Evolutionary conservation across 2,329 filamentous ascomycete genomes (phyloP).

Genomic region (Drechslerella coelobrocha): DNA sequence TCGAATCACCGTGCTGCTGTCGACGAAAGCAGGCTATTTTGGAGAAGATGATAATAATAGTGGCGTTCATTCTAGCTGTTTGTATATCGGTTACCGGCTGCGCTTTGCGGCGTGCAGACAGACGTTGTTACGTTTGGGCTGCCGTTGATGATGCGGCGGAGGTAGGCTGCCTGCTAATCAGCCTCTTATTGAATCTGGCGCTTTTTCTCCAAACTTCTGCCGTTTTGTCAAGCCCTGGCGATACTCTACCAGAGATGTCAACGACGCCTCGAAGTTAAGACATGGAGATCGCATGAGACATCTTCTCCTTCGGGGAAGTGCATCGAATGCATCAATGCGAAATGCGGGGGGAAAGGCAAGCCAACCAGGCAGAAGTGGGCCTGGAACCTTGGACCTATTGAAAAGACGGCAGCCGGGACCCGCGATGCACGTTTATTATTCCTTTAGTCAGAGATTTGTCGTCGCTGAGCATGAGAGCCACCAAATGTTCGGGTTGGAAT

Average conservation of each 20-base stretch:
- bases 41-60: background rate
- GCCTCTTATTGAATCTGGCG: too few relatives aligned
- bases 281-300: conserved; percentile 1
- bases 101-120: too few relatives aligned
- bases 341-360: too few relatives aligned
- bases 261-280: background rate
- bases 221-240: background rate
- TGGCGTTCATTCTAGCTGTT: background rate
- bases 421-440: conserved; percentile 1
- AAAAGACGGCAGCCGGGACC: background rate
- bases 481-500: background rate
- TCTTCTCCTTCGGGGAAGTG: too few relatives aligned
- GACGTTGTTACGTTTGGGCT: too few relatives aligned
- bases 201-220: background rate
- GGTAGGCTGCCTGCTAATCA: too few relatives aligned
- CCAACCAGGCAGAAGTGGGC: background rate
- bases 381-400: background rate
- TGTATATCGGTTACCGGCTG: background rate
- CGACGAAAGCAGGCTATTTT: background rate
- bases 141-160: background rate
- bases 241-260: background rate
- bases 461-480: background rate
- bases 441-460: background rate
- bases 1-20: background rate
- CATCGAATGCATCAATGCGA: too few relatives aligned